A percentile compares a stretch with the other conserved stretches of the same genome.
Conservation (phyloP, 1,284 basidiomycete species). For the Moesziomyces parantarcticus region DNA sequence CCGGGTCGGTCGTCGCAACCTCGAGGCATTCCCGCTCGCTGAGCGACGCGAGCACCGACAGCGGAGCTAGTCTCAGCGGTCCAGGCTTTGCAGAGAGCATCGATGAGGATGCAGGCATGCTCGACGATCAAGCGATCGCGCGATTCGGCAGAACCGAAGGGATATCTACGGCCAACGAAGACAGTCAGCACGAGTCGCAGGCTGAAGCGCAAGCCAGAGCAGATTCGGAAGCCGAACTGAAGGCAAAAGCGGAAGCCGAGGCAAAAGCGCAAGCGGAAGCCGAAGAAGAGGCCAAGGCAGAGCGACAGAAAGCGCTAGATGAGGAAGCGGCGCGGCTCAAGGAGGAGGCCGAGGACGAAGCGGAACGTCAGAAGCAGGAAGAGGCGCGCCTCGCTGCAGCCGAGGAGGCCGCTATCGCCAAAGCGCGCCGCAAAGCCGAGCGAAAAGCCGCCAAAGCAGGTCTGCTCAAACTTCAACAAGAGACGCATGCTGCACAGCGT, state of each 20-base stretch:
- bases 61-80: conserved; percentile 17
- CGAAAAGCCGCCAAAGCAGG: conserved; percentile 57
- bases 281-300: conserved; percentile 11
- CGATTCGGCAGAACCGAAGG: conserved; percentile 18
- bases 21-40: conserved; percentile 28
- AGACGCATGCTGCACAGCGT: conserved; percentile 27
- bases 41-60: conserved; percentile 42
- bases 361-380: conserved; percentile 32
- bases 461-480: conserved; percentile 37
- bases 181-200: conserved; percentile 2
- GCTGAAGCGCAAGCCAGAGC: conserved; percentile 10
- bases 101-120: conserved; percentile 57
- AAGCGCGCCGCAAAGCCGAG: conserved; percentile 53
- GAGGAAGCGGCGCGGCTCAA: conserved; percentile 21
- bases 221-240: conserved; percentile 7
- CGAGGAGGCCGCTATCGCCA: conserved; percentile 59
- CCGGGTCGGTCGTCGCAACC: not conserved
- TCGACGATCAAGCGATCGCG: conserved; percentile 50
- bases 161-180: not conserved
- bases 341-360: conserved; percentile 40
- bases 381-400: conserved; percentile 47
- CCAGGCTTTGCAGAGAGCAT: conserved; percentile 33
- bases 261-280: conserved; percentile 2
- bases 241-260: conserved; percentile 15
- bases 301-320: conserved; percentile 20